Percentiles rank a stretch among this genome's conserved stretches.
Evolutionary conservation across 306 rosid species (phyloP).

Genomic region (Quercus alba): DNA sequence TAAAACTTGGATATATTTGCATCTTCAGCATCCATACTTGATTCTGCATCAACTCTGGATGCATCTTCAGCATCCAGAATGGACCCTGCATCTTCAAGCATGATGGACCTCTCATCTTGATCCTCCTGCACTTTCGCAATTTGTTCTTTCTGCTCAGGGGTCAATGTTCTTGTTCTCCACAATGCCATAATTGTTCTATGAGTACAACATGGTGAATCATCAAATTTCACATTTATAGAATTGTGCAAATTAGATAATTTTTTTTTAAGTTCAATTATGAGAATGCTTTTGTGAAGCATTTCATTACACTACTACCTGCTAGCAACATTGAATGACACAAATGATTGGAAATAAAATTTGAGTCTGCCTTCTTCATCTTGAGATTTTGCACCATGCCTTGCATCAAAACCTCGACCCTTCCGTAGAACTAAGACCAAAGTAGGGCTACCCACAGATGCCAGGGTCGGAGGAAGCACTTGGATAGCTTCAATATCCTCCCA

Average conservation of each 20-base stretch:
- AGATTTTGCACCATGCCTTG: conserved; percentile 74
- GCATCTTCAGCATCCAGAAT: conserved; percentile 41
- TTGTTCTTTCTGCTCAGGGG: conserved; percentile 51
- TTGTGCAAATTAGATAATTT: background rate
- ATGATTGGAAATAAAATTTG: conserved; percentile 80
- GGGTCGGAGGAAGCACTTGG: conserved; percentile 64
- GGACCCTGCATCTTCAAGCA: conserved; percentile 47
- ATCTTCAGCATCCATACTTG: conserved; percentile 42
- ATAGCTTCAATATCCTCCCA: conserved; percentile 93
- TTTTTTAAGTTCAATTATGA: no score
- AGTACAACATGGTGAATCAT: conserved; percentile 13
- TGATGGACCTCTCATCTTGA: conserved; percentile 44
- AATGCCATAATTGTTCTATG: conserved; percentile 70
- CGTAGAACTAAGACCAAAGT: conserved; percentile 55
- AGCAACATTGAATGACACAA: conserved; percentile 66
- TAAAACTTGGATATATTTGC: conserved; percentile 53
- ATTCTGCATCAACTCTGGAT: conserved; percentile 12
- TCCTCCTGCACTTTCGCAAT: conserved; percentile 52
- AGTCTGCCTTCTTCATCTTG: conserved; percentile 93
- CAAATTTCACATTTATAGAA: conserved; percentile 7
- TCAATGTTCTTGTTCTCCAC: conserved; percentile 70
- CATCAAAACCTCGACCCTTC: conserved; percentile 72
- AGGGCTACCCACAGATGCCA: conserved; percentile 83
- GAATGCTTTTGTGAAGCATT: background rate
- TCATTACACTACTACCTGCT: conserved; percentile 48